A percentile compares a stretch with the other conserved stretches of the same genome.
phyloP scores from a whole-genome alignment of 441 rosid species.

The Syzygium malaccense region DNA sequence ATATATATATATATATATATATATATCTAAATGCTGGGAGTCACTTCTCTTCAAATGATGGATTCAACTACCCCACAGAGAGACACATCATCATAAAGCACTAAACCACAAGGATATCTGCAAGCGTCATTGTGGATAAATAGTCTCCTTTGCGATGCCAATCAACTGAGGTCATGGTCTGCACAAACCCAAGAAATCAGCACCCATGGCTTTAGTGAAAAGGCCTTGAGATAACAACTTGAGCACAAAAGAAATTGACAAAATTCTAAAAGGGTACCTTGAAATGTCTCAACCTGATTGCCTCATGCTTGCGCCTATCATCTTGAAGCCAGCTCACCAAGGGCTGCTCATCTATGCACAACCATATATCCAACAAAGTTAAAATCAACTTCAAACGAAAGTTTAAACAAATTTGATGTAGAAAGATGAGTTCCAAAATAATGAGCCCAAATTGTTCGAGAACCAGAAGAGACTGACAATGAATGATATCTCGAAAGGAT shows the following conservation, averaged over 20 bases:
- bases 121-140: conserved; percentile 71
- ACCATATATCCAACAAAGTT: not conserved
- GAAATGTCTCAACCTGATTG: not conserved
- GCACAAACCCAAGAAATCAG: conserved; percentile 14
- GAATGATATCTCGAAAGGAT: too few species aligned
- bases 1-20: too few species aligned
- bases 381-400: not conserved
- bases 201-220: not conserved
- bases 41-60: too few species aligned
- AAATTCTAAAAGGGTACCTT: conserved; percentile 38
- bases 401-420: not conserved
- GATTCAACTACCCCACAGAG: not conserved
- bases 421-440: not conserved
- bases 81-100: not conserved
- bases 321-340: conserved; percentile 27
- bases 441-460: too few species aligned
- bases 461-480: too few species aligned
- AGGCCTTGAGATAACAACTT: not conserved
- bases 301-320: too few species aligned
- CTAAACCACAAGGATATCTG: conserved; percentile 57
- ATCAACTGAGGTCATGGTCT: conserved; percentile 64
- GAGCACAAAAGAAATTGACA: not conserved
- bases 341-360: conserved; percentile 23
- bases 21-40: too few species aligned
- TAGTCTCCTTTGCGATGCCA: conserved; percentile 98